Evolutionary conservation across 2,329 filamentous ascomycete genomes (phyloP), one percentile per base, ranked within the genome.

Genomic region (Passalora sequoiae): DNA sequence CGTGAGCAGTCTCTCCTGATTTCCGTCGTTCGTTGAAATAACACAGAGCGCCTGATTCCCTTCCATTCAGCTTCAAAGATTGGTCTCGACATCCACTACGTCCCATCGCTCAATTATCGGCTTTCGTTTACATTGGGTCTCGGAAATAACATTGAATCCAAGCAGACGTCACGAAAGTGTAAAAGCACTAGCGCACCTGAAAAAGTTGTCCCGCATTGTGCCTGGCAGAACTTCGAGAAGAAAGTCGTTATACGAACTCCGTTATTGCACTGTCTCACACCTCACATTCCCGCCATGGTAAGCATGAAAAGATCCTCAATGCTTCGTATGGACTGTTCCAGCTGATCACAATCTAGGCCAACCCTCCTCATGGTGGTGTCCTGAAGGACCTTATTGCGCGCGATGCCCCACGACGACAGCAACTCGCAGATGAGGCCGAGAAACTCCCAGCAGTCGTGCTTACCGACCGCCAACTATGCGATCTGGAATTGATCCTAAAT

Each of bases 371-470:
- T 59, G 91, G 91, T 72, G 92, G 92, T 65, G 76, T 91, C 76
- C 86, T 98, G 64, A 97, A 97, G 84, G 92, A 98, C 77, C 81
- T 98, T 66, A 79, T 97, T 60, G 89, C 89, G 56, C 85, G 92
- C 72, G 92, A 98, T 79, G 78, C 83, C 53, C 86, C 86, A 57
- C 82, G 85, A 63, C 84, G 92, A 56, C 76, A 76, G 53, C 75
- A 95, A 73, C 84, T 98, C 52, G 73, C 75, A 44, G 79, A 78
- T 35, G 92, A 98, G 73, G 86, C 91, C 30, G 89, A 95, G 75
- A 83, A 66, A 22, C 81, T 97, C 33, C 87, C 89, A 27, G 86
- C 91, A 27, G 76, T 98, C 57, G 73, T 84, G 47, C 81, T 98
- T 56, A 85, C 80, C 39, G 92, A 98, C 77, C 83, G 92, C 62